phyloP scores from a whole-genome alignment of 768 basidiomycete genomes.

The Amanita thiersii region DNA sequence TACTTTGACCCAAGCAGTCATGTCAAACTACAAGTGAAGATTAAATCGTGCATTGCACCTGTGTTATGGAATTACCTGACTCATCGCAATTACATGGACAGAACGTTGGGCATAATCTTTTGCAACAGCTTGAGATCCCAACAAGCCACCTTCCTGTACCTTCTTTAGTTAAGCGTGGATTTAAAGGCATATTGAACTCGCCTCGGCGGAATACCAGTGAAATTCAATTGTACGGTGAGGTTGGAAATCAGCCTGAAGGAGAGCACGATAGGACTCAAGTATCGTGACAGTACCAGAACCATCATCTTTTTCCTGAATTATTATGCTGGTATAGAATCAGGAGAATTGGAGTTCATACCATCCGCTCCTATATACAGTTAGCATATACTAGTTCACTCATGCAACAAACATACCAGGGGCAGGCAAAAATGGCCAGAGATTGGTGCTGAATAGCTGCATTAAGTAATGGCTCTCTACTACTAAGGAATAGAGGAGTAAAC shows the following conservation, averaged over 20 bases:
- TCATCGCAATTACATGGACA: conserved; percentile 73
- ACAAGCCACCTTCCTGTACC: conserved; percentile 67
- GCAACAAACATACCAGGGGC: conserved; percentile 53
- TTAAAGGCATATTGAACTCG: conserved; percentile 17
- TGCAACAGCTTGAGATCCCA: conserved; percentile 88
- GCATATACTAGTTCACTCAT: conserved; percentile 12
- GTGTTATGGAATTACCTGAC: conserved; percentile 43
- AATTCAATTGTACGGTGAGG: conserved; percentile 67
- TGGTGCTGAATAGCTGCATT: conserved; percentile 37
- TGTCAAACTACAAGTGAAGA: conserved; percentile 56
- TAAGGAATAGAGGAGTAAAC: conserved; percentile 24
- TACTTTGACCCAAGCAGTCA: conserved; percentile 93
- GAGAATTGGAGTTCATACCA: conserved; percentile 24
- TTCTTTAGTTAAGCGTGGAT: conserved; percentile 8
- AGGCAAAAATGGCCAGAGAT: conserved; percentile 67
- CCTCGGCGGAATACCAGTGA: conserved; percentile 83
- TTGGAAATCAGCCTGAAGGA: conserved; percentile 60
- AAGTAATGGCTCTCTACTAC: conserved; percentile 1
- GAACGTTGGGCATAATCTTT: conserved; percentile 55
- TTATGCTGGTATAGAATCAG: conserved; percentile 15
- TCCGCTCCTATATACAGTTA: conserved; percentile 34
- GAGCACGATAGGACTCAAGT: conserved; percentile 65
- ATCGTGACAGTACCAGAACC: conserved; percentile 78
- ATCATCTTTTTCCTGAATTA: conserved; percentile 53
- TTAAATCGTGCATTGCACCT: conserved; percentile 10